Base-by-base conservation (phyloP, 768 basidiomycete genomes). In the Neoboletus magnificus region DNA sequence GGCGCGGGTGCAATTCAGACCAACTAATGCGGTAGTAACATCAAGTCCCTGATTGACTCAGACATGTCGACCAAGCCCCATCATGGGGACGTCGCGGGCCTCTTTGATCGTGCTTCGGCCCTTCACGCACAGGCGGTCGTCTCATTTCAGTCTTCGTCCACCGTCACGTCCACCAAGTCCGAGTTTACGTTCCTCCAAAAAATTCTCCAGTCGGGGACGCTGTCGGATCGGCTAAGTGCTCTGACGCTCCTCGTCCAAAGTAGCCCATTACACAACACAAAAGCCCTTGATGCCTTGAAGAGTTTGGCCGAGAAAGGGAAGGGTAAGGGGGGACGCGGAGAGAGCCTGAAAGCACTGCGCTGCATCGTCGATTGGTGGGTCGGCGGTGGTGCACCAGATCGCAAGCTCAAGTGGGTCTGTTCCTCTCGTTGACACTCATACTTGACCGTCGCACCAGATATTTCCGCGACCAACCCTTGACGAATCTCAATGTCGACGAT, bases 321-420 rank as follows among this genome's bases (percentile, higher is more conserved):
- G 57, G 87, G 86, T 0, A 92, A 91, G 64, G 93, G 92, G 39
- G 91, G 92, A 4, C 80, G 95, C n/a, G 94, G 94, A 48, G 95
- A 98, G 75, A 86, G 89, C 62, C 69, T 97, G 42, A 93, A 95
- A 60, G 94, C 95, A 3, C 67, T 96, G 52, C 79, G 95, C 41
- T 96, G 94, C 58, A 79, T 99, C 55, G 86, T 91, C 32, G 96
- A 98, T 81, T 98, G 96, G 94, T 97, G 94, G 93, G 82, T 89
- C 44, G 94, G 93, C 32, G 95, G 94, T 23, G 93, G 93, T n/a
- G 90, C 86, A 20, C 91, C 93, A 0, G 77, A 80, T 55, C 77
- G 91, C 57, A 98, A 98, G 69, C 80, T 98, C 25, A 91, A 81
- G 91, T 94, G 57, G 49, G 85, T 77, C 15, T 32, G 43, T 16